Conservation (phyloP, 306 rosid species). For the Leucaena leucocephala region DNA sequence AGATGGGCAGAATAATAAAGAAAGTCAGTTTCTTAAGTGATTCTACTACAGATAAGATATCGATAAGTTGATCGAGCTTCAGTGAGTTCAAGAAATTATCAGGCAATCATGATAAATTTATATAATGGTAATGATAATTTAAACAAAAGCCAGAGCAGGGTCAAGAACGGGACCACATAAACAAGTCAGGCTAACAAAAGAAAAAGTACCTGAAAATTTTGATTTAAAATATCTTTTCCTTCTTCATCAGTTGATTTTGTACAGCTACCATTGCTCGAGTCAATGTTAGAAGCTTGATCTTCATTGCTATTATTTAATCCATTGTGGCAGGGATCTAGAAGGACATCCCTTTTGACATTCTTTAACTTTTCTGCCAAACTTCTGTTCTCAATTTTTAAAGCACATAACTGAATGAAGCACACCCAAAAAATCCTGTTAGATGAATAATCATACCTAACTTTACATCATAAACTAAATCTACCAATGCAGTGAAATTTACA, state of each 20-base stretch:
- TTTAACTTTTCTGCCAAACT: conserved; percentile 52
- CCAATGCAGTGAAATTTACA: conserved; percentile 16
- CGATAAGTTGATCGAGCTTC: background rate
- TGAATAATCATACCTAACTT: conserved; percentile 2
- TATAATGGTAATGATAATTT: background rate
- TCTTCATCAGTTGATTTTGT: conserved; percentile 39
- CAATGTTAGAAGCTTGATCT: conserved; percentile 52
- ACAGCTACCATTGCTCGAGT: conserved; percentile 48
- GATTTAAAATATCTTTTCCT: conserved; percentile 33
- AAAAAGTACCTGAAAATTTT: conserved; percentile 63
- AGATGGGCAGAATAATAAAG: background rate
- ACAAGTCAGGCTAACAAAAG: no score
- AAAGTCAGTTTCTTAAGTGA: background rate
- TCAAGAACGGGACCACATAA: no score
- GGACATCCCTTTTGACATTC: conserved; percentile 33
- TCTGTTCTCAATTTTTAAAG: conserved; percentile 60
- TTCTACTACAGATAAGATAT: background rate
- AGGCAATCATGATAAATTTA: conserved; percentile 1
- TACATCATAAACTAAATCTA: background rate
- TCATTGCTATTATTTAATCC: conserved; percentile 46
- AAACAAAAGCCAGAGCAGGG: background rate
- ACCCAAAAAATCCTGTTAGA: no score
- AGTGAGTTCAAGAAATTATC: conserved; percentile 12
- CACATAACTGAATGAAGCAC: conserved; percentile 56
- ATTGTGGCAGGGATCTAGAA: conserved; percentile 36